Evolutionary conservation across 2,329 filamentous ascomycete species (phyloP).

Genomic region (Dichotomopilus funicola): DNA sequence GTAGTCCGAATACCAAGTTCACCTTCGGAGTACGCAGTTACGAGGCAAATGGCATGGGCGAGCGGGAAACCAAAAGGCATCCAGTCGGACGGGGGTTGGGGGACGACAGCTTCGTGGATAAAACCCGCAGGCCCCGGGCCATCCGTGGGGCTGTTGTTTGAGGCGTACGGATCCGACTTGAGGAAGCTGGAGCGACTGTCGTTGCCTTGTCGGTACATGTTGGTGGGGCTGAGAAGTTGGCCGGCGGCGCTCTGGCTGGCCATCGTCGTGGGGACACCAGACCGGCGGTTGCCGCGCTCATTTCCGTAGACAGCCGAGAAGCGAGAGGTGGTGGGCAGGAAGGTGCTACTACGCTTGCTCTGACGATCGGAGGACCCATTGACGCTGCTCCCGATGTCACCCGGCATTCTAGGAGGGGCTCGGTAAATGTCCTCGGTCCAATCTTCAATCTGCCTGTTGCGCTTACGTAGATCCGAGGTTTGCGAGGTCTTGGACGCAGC

Average conservation of each 20-base stretch:
- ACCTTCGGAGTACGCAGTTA: conserved; percentile 96
- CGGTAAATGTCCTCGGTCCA: conserved; percentile 98
- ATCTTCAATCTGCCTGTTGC: conserved; percentile 90
- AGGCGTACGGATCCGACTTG: conserved; percentile 49
- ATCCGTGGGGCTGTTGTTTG: conserved; percentile 52
- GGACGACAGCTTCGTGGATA: conserved; percentile 91
- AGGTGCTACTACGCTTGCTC: conserved; percentile 74
- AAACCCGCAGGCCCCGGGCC: conserved; percentile 83
- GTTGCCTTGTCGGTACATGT: conserved; percentile 64
- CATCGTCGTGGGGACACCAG: conserved; percentile 78
- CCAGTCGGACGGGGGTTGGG: conserved; percentile 93
- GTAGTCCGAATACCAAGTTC: conserved; percentile 89
- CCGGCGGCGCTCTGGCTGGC: conserved; percentile 76
- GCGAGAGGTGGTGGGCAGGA: conserved; percentile 87
- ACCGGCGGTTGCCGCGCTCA: conserved; percentile 50
- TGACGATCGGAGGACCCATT: conserved; percentile 58
- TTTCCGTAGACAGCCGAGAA: conserved; percentile 87
- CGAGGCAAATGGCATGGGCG: conserved; percentile 86
- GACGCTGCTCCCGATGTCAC: conserved; percentile 61
- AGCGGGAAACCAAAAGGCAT: conserved; percentile 94
- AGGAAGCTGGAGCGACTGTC: conserved; percentile 61
- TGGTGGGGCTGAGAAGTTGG: conserved; percentile 61
- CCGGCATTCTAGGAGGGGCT: conserved; percentile 73
- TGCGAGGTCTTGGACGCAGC: conserved; percentile 81
- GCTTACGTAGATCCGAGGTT: conserved; percentile 71